Conservation (phyloP, 768 basidiomycete species). For the Gloeophyllum trabeum region DNA sequence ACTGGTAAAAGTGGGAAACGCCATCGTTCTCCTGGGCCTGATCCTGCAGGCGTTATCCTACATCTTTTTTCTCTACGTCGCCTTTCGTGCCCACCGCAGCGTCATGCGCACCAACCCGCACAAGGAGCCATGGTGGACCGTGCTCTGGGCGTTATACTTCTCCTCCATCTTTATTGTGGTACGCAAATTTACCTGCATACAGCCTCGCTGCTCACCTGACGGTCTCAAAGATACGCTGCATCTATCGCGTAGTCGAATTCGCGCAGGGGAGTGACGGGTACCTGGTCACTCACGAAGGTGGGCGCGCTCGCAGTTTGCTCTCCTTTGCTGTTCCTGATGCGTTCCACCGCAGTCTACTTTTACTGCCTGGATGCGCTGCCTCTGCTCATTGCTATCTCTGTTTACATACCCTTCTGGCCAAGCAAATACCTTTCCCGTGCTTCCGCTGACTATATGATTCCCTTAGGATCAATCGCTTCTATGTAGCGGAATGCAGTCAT, state of each 20-base stretch:
- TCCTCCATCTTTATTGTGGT: slow-evolving; percentile 16
- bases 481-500: no score
- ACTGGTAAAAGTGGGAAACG: slow-evolving; percentile 2
- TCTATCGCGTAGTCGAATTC: slow-evolving; percentile 44
- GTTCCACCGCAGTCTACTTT: slow-evolving; percentile 42
- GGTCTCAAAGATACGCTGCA: slow-evolving; percentile 35
- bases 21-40: slow-evolving; percentile 49
- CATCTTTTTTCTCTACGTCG: slow-evolving; percentile 33
- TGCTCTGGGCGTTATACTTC: slow-evolving; percentile 14
- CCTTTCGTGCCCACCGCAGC: slow-evolving; percentile 6
- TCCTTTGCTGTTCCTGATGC: background rate
- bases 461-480: no score
- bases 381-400: slow-evolving; percentile 43
- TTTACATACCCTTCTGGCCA: slow-evolving; percentile 57
- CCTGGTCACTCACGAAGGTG: slow-evolving; percentile 31
- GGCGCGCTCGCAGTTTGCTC: background rate
- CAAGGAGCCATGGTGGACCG: slow-evolving; percentile 10
- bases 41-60: slow-evolving; percentile 45
- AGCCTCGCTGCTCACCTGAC: background rate
- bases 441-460: no score
- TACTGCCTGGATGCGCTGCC: slow-evolving; percentile 62
- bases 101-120: slow-evolving; percentile 6
- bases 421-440: slow-evolving; percentile 50
- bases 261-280: slow-evolving; percentile 50
- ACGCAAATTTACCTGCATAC: slow-evolving; percentile 1